Evolutionary conservation across 805 yeast genomes (phyloP), one percentile per base, ranked within the genome.

Genomic region (Candida andamanensis): DNA sequence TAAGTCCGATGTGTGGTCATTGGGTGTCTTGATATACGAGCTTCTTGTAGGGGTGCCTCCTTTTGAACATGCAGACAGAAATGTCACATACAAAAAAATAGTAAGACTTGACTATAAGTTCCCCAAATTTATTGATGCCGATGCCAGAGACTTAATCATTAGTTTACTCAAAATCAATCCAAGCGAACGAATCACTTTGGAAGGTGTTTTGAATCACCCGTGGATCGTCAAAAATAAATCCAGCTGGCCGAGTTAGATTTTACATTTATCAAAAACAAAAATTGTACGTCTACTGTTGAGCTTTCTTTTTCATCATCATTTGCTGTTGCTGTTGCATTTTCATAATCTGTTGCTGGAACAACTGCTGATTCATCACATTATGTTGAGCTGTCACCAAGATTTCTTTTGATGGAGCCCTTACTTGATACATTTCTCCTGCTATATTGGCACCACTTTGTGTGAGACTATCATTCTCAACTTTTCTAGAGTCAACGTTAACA

Each of bases 11-110:
- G 72, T 82, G 3, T 90, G 98, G 98, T 85, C 97, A 1, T 62
- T 90, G 33, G 98, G 98, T 0, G 78, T 90, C 2, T 56, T 90
- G 22, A 71, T 87, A 40, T 90, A 81, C 50, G 98, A 90, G 54
- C 72, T 92, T 30, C 58, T 90, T 2, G 87, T 82, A 4, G 97
- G 97, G 0, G 67, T 70, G 28, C 96, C 98, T 0, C 97, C 97
- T 0, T 90, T 90, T 54, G 96, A 87, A 52, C 95, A 85, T 44
- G 69, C 68, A 17, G 78, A 81, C 39, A 79, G 81, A 32, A 81
- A 79, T 38, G 73, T 79, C 12, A 92, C 97, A 0, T 85, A 84
- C 52, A 76, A 76, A 48, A 66, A 92, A 40, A 92, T 92, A 24
- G 79, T 81, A 6, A 74, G 71, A 38, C 86, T 85, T 4, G 95